These are phyloP conservation scores for Neodidymelliopsis sp. DNA, from an alignment of 2,329 filamentous ascomycete genomes.

Conservation along the genomic window DNA sequence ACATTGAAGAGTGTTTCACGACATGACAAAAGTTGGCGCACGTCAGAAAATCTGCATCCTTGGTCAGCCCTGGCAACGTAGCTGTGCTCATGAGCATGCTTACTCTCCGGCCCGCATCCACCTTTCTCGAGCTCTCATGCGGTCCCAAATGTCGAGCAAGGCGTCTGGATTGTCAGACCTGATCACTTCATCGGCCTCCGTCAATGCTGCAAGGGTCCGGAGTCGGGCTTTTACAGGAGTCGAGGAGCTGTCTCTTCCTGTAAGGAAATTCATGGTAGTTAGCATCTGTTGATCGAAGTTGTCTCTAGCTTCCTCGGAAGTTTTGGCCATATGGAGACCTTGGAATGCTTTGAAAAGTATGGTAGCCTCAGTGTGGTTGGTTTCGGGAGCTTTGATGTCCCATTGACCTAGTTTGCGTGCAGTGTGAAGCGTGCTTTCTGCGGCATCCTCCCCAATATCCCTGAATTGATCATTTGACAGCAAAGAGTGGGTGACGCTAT, in stretches of 20 bases:
- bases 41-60: constrained; percentile 70
- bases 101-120: constrained; percentile 89
- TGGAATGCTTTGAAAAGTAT: constrained; percentile 84
- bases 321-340: constrained; percentile 72
- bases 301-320: constrained; percentile 60
- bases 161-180: constrained; percentile 66
- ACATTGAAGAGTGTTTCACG: constrained; percentile 84
- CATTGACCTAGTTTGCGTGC: constrained; percentile 87
- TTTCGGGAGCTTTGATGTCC: constrained; percentile 80
- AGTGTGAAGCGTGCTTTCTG: constrained; percentile 78
- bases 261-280: constrained; percentile 52
- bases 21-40: constrained; percentile 81
- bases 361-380: constrained; percentile 68
- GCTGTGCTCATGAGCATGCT: constrained; percentile 42
- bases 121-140: constrained; percentile 69
- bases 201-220: constrained; percentile 69
- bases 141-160: constrained; percentile 66
- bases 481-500: constrained; percentile 84
- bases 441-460: constrained; percentile 64
- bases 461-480: constrained; percentile 71
- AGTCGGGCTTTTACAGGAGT: constrained; percentile 35
- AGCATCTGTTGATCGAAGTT: constrained; percentile 69
- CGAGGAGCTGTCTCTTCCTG: constrained; percentile 35
- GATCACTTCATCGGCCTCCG: constrained; percentile 82
- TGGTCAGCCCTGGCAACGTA: neutral